These are phyloP conservation scores for Coemansia linderi DNA, from an alignment of 371 early-diverging fungal species.

Conservation along the genomic window DNA sequence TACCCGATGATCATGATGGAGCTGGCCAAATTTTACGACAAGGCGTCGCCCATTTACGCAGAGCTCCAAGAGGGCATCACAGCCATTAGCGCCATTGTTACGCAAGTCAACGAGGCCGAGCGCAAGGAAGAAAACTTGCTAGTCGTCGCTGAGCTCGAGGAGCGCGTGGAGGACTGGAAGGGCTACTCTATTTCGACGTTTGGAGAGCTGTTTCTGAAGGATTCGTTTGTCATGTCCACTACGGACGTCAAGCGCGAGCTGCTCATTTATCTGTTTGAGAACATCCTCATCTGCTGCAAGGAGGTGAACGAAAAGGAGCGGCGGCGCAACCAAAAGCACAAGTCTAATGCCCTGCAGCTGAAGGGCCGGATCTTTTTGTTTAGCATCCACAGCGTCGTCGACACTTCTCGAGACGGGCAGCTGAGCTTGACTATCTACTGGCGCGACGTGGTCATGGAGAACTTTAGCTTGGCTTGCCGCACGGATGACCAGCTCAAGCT, in stretches of 20 bases:
- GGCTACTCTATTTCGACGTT: slow-evolving; percentile 70
- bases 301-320: slow-evolving; percentile 59
- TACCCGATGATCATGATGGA: slow-evolving; percentile 83
- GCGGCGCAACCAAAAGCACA: slow-evolving; percentile 58
- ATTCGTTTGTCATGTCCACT: slow-evolving; percentile 76
- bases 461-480: slow-evolving; percentile 80
- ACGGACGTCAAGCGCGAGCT: slow-evolving; percentile 78
- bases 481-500: slow-evolving; percentile 87
- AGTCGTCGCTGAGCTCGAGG: slow-evolving; percentile 75
- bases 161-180: slow-evolving; percentile 84
- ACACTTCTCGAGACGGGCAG: slow-evolving; percentile 65
- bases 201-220: slow-evolving; percentile 80
- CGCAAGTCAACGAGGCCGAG: slow-evolving; percentile 89
- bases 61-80: slow-evolving; percentile 80
- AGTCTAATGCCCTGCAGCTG: slow-evolving; percentile 68
- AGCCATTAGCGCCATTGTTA: slow-evolving; percentile 84
- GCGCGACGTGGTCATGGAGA: slow-evolving; percentile 72
- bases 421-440: slow-evolving; percentile 69
- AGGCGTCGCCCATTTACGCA: slow-evolving; percentile 66
- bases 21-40: slow-evolving; percentile 74
- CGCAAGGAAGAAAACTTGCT: slow-evolving; percentile 84
- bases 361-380: slow-evolving; percentile 78
- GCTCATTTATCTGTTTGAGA: slow-evolving; percentile 85
- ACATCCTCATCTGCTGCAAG: slow-evolving; percentile 85
- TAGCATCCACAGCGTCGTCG: slow-evolving; percentile 78